These are phyloP conservation scores for Xylaria sp. DNA, from an alignment of 2,329 filamentous ascomycete species.

Conservation along the genomic window DNA sequence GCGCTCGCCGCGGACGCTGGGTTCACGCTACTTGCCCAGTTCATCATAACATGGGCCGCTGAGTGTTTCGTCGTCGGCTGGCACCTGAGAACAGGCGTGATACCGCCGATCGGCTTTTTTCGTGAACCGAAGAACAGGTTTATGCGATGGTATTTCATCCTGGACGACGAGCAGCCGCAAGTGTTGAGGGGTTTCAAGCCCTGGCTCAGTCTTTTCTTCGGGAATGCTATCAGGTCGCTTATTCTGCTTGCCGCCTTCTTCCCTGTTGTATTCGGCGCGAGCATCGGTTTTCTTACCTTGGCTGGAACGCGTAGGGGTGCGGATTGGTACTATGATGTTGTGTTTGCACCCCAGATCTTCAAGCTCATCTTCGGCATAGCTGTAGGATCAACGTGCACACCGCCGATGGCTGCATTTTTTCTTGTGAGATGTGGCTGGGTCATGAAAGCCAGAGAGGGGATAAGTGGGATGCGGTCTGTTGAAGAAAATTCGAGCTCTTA, in stretches of 20 bases:
- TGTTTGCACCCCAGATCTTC: conserved; percentile 24
- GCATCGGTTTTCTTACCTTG: conserved; percentile 19
- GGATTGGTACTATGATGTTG: conserved; percentile 24
- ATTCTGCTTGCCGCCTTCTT: conserved; percentile 26
- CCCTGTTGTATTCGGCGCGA: conserved; percentile 24
- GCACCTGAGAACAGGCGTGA: conserved; percentile 20
- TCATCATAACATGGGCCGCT: conserved; percentile 26
- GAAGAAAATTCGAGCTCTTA: neutral
- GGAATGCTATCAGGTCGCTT: conserved; percentile 22
- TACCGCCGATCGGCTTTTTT: conserved; percentile 27
- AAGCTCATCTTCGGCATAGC: conserved; percentile 22
- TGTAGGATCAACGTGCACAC: conserved; percentile 21
- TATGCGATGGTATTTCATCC: conserved; percentile 30
- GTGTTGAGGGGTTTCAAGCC: conserved; percentile 4
- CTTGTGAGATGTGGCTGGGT: conserved; percentile 28
- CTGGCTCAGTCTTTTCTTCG: conserved; percentile 17
- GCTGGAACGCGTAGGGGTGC: conserved; percentile 13
- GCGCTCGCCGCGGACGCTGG: conserved; percentile 23
- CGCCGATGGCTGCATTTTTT: conserved; percentile 20
- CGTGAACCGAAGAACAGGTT: conserved; percentile 27
- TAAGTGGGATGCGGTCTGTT: neutral
- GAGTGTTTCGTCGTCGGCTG: conserved; percentile 16
- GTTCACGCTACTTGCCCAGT: conserved; percentile 32
- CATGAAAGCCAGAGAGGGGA: conserved; percentile 14
- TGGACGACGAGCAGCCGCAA: conserved; percentile 17